phyloP scores from a whole-genome alignment of 495 filamentous ascomycete species.

The Podospora bellae-mahoneyi region DNA sequence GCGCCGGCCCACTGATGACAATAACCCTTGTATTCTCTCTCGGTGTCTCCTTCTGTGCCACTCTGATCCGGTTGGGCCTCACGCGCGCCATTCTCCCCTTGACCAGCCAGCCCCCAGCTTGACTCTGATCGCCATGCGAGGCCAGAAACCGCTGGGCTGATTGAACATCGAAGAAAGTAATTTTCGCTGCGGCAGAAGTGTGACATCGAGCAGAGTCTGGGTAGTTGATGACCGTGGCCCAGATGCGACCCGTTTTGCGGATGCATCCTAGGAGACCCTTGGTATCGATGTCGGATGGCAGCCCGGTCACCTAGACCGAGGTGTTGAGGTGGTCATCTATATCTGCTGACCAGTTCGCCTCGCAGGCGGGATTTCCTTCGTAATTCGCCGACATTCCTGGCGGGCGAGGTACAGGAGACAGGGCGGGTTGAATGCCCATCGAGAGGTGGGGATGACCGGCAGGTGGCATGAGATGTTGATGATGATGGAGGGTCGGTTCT shows the following conservation, averaged over 20 bases:
- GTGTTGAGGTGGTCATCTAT: slow-evolving; percentile 32
- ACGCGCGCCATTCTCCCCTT: neutral
- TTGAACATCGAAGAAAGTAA: slow-evolving; percentile 36
- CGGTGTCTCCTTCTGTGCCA: neutral
- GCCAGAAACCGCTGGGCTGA: slow-evolving; percentile 8
- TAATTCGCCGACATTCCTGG: too few relatives aligned
- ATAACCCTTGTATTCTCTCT: neutral
- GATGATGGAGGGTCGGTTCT: too few relatives aligned
- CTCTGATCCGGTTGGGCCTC: neutral
- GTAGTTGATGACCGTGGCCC: slow-evolving; percentile 30
- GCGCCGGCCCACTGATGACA: neutral
- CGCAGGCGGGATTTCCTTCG: too few relatives aligned
- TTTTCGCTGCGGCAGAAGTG: slow-evolving; percentile 30
- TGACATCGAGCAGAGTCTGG: slow-evolving; percentile 17
- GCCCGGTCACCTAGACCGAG: slow-evolving; percentile 35
- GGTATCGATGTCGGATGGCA: slow-evolving; percentile 27
- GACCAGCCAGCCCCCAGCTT: neutral
- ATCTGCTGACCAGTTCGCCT: slow-evolving; percentile 29
- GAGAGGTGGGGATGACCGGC: too few relatives aligned
- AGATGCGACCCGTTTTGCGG: slow-evolving; percentile 34
- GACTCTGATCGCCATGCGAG: neutral
- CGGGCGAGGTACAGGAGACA: too few relatives aligned
- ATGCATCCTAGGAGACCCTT: slow-evolving; percentile 29
- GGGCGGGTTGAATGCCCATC: too few relatives aligned
- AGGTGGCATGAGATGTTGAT: too few relatives aligned